Conservation (phyloP, 805 yeast species). For the Candida railenensis region DNA sequence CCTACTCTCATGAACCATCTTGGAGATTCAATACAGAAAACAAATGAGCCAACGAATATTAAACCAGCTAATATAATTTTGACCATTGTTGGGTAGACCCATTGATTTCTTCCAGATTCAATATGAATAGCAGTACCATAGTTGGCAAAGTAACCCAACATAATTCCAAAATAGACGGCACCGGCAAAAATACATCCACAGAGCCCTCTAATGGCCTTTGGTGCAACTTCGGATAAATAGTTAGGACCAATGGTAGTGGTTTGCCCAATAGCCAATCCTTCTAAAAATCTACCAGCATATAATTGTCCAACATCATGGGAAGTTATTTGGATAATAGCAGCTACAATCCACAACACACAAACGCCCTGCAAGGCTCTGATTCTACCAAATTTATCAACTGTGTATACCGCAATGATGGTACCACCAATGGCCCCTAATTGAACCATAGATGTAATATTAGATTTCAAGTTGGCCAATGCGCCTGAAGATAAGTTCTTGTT, state of each 20-base stretch:
- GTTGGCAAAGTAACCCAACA: constrained; percentile 48
- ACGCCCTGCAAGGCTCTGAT: constrained; percentile 45
- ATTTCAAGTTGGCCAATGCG: constrained; percentile 45
- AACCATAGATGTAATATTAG: constrained; percentile 60
- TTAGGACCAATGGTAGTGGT: constrained; percentile 57
- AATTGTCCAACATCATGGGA: constrained; percentile 47
- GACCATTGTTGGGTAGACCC: constrained; percentile 52
- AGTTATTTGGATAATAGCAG: constrained; percentile 49
- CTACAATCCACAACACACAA: constrained; percentile 44
- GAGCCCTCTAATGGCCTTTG: constrained; percentile 51
- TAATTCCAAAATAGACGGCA: constrained; percentile 55
- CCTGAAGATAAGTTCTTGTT: constrained; percentile 33
- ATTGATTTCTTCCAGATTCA: constrained; percentile 37
- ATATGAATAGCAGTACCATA: constrained; percentile 53
- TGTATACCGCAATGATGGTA: constrained; percentile 44
- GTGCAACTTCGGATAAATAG: constrained; percentile 53
- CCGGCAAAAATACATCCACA: constrained; percentile 56
- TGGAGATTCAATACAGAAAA: constrained; percentile 48
- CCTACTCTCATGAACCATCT: constrained; percentile 50
- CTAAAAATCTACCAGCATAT: constrained; percentile 54
- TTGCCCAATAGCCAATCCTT: constrained; percentile 58
- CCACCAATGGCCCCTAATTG: constrained; percentile 58
- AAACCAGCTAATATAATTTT: constrained; percentile 50
- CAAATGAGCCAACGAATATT: constrained; percentile 38
- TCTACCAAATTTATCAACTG: constrained; percentile 53